Evolutionary conservation across 129 eudicot species (phyloP).

Genomic region (Lactuca sativa): DNA sequence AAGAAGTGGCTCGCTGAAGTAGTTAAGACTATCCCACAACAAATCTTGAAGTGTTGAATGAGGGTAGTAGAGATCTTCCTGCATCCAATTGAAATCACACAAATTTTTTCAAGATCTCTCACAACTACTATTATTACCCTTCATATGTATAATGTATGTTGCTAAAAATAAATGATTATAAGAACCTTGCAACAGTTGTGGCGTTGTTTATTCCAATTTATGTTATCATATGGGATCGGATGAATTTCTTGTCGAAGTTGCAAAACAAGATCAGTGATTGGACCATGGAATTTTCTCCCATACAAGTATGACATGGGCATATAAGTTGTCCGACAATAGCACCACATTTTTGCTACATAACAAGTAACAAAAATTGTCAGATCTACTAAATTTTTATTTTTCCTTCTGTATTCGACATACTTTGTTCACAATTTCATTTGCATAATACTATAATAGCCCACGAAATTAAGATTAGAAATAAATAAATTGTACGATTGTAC

Average conservation of each 20-base stretch:
- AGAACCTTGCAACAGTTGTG: constrained; percentile 66
- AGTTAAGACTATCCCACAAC: constrained; percentile 64
- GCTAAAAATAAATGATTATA: not conserved
- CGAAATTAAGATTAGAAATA: too few relatives aligned
- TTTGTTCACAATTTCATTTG: too few relatives aligned
- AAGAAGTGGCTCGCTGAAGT: constrained; percentile 58
- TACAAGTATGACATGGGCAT: constrained; percentile 81
- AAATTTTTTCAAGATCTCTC: not conserved
- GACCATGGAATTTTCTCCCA: constrained; percentile 64
- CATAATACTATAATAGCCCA: too few relatives aligned
- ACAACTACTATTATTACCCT: not conserved
- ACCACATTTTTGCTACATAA: constrained; percentile 68
- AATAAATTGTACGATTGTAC: not conserved
- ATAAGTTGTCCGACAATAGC: constrained; percentile 65
- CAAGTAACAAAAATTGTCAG: not conserved
- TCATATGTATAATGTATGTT: not conserved
- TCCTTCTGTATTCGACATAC: too few relatives aligned
- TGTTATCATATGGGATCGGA: constrained; percentile 47
- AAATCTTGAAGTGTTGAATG: constrained; percentile 60
- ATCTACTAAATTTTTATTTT: not conserved
- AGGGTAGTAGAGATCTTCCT: constrained; percentile 73
- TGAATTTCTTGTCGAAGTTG: constrained; percentile 62
- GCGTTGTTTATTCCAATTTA: constrained; percentile 69
- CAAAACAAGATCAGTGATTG: constrained; percentile 55
- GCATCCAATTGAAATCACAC: constrained; percentile 4